Percentiles rank a stretch among this genome's conserved stretches.
phyloP scores from a whole-genome alignment of 179 eudicot species.

The Silene coronaria region DNA sequence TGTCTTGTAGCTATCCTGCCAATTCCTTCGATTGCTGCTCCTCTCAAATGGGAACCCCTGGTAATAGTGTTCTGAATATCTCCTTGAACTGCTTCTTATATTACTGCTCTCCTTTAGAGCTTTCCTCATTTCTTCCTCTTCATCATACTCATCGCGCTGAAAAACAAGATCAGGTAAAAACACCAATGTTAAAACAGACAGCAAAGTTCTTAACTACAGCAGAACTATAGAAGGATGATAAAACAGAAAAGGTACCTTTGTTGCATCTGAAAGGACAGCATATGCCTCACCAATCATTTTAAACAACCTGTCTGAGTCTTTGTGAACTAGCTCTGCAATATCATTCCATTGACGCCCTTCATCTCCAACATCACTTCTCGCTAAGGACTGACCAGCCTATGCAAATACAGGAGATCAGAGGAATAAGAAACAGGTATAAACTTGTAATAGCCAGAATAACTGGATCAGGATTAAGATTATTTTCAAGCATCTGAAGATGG shows the following conservation, averaged over 20 bases:
- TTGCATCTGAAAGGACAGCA: conserved; percentile 82
- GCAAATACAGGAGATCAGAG: conserved; percentile 7
- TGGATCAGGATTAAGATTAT: background rate
- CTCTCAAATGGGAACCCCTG: conserved; percentile 43
- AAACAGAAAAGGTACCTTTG: conserved; percentile 44
- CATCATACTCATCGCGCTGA: conserved; percentile 60
- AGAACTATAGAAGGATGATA: background rate
- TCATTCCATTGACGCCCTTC: conserved; percentile 76
- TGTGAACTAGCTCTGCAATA: conserved; percentile 54
- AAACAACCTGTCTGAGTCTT: conserved; percentile 81
- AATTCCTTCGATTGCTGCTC: conserved; percentile 41
- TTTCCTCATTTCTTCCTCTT: conserved; percentile 55
- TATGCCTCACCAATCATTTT: conserved; percentile 93
- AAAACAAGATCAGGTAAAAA: background rate
- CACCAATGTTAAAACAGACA: background rate
- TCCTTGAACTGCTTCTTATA: conserved; percentile 31
- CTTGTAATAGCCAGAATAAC: background rate
- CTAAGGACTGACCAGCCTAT: conserved; percentile 76
- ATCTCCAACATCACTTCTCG: conserved; percentile 66
- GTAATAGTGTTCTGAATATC: conserved; percentile 32
- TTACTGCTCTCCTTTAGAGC: conserved; percentile 36
- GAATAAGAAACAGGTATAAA: background rate
- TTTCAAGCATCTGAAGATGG: conserved; percentile 3
- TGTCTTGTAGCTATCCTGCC: conserved; percentile 50
- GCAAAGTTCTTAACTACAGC: background rate